phyloP scores from a whole-genome alignment of 192 early-diverging fungal species.

The Paraglomus occultum region DNA sequence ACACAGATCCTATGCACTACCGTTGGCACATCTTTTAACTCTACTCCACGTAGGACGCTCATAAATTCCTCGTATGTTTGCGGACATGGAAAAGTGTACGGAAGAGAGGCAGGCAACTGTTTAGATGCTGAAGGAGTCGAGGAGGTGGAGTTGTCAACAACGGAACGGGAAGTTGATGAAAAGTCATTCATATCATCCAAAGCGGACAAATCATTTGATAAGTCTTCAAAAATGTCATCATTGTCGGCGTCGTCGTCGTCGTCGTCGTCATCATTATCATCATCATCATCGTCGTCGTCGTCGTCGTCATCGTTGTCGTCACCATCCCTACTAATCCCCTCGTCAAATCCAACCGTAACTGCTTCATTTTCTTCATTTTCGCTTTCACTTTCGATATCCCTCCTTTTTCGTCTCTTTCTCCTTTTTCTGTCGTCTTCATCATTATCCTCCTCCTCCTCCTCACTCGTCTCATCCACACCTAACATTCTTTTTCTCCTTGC shows the following conservation, averaged over 20 bases:
- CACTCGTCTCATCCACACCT: slow-evolving; percentile 63
- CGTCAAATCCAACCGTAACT: slow-evolving; percentile 31
- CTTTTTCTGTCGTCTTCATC: slow-evolving; percentile 41
- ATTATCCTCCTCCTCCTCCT: slow-evolving; percentile 53
- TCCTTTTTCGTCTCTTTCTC: slow-evolving; percentile 51
- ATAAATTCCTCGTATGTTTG: slow-evolving; percentile 67
- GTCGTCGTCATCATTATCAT: slow-evolving; percentile 32
- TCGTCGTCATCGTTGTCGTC: slow-evolving; percentile 46
- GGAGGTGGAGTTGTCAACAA: slow-evolving; percentile 30
- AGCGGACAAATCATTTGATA: slow-evolving; percentile 34
- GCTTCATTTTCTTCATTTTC: slow-evolving; percentile 44
- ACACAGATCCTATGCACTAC: slow-evolving; percentile 82
- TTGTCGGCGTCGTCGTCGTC: slow-evolving; percentile 43
- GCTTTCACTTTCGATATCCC: slow-evolving; percentile 65
- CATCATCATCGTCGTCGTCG: slow-evolving; percentile 38
- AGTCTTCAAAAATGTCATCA: slow-evolving; percentile 33
- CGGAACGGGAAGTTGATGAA: slow-evolving; percentile 28
- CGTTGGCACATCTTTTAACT: slow-evolving; percentile 64
- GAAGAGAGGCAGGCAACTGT: slow-evolving; percentile 52
- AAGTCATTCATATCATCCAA: slow-evolving; percentile 53
- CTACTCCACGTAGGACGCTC: slow-evolving; percentile 59
- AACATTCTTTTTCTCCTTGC: slow-evolving; percentile 81
- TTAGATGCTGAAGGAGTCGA: slow-evolving; percentile 34
- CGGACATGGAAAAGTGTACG: slow-evolving; percentile 86
- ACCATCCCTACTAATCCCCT: slow-evolving; percentile 31